Evolutionary conservation across 2,329 filamentous ascomycete genomes (phyloP).

Genomic region (Xylariaceae sp.): DNA sequence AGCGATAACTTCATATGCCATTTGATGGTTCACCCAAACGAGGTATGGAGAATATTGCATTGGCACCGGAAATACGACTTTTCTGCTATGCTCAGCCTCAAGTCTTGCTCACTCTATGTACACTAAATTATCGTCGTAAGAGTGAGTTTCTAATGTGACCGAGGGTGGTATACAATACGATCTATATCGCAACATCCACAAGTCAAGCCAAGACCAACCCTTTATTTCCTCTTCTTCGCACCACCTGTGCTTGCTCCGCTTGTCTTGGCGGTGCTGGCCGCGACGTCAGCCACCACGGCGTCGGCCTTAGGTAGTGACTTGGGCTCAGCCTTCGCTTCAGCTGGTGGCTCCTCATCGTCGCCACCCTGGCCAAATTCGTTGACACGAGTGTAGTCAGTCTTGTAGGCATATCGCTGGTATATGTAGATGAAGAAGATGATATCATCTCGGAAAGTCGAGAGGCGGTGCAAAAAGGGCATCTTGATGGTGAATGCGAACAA

Average conservation of each 20-base stretch:
- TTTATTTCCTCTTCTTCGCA: conserved; percentile 46
- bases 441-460: conserved; percentile 91
- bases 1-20: no score
- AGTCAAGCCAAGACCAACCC: neutral
- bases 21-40: no score
- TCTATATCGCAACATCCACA: no score
- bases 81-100: no score
- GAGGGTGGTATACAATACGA: no score
- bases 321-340: conserved; percentile 35
- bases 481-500: conserved; percentile 99
- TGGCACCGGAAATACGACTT: no score
- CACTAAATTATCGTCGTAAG: no score
- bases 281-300: conserved; percentile 24
- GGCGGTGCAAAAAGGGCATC: conserved; percentile 90
- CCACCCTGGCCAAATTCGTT: conserved; percentile 98
- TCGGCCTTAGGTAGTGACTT: conserved; percentile 32
- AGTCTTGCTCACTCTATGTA: no score
- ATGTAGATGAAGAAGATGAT: conserved; percentile 98
- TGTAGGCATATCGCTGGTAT: conserved; percentile 92
- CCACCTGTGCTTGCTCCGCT: conserved; percentile 48
- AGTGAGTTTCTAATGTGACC: no score
- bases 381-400: conserved; percentile 83
- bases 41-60: no score
- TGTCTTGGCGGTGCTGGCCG: conserved; percentile 40
- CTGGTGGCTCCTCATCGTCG: conserved; percentile 64